phyloP scores from a whole-genome alignment of 768 basidiomycete species.

The Hirschioporus abietinus region DNA sequence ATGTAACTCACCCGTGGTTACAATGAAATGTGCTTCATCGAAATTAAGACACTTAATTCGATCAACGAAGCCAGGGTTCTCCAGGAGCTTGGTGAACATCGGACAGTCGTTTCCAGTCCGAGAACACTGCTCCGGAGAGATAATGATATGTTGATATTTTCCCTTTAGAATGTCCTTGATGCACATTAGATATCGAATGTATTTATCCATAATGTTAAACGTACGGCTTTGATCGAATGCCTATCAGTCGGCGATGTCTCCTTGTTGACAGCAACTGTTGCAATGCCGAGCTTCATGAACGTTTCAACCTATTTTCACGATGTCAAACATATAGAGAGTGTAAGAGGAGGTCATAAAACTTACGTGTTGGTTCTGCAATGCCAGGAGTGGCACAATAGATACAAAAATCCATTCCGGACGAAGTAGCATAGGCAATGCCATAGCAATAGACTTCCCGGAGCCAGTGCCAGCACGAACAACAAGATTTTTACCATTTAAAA shows the following conservation, averaged over 20 bases:
- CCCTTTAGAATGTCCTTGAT: not conserved
- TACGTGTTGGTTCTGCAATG: not conserved
- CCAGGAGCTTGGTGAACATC: not conserved
- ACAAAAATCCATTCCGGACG: constrained; percentile 13
- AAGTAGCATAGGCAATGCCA: constrained; percentile 74
- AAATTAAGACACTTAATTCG: not conserved
- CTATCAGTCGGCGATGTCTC: constrained; percentile 13
- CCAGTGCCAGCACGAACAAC: constrained; percentile 62
- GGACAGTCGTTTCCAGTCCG: not conserved
- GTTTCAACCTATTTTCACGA: constrained; percentile 12
- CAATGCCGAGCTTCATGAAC: constrained; percentile 17
- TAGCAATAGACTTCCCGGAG: constrained; percentile 88
- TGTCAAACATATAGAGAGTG: not conserved
- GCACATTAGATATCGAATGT: not conserved
- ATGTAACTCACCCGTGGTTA: not conserved
- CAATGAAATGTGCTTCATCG: not conserved
- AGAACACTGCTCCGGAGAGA: not conserved
- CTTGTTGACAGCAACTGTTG: constrained; percentile 20
- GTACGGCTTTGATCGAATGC: not conserved
- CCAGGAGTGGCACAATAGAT: not conserved
- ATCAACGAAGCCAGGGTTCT: not conserved
- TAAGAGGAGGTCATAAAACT: not conserved
- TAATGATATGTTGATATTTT: not conserved
- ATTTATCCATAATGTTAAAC: not conserved
- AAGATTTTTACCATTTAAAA: constrained; percentile 14